Conservation (phyloP, 169 alveolate genomes). For the Plasmodium vinckei region DNA sequence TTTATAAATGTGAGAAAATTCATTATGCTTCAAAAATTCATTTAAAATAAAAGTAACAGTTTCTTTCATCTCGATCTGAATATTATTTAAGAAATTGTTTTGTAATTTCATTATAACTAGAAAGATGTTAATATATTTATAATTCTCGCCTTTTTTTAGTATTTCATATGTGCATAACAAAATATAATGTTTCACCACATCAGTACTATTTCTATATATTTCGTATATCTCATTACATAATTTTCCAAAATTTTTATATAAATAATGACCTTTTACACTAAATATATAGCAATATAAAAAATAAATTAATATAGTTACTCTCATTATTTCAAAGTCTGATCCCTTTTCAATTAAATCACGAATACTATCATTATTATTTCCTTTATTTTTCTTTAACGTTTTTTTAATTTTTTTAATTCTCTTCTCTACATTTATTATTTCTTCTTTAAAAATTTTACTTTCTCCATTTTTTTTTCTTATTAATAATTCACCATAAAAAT, state of each 20-base stretch:
- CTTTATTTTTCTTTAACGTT: not conserved
- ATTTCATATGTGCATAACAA: constrained; percentile 52
- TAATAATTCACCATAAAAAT: constrained; percentile 23
- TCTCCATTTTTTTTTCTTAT: constrained; percentile 41
- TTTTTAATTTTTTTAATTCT: not conserved
- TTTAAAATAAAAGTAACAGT: constrained; percentile 35
- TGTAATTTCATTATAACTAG: constrained; percentile 31
- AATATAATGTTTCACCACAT: constrained; percentile 18
- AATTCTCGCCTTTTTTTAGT: constrained; percentile 34
- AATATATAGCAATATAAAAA: constrained; percentile 20
- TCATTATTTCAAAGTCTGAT: constrained; percentile 30
- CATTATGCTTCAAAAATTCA: constrained; percentile 37
- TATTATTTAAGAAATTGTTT: constrained; percentile 36
- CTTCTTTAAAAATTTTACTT: constrained; percentile 14
- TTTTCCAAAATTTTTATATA: constrained; percentile 10
- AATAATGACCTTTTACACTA: constrained; percentile 20
- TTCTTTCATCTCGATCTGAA: constrained; percentile 14
- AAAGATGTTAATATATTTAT: constrained; percentile 54
- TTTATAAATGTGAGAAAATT: constrained; percentile 30
- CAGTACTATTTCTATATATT: constrained; percentile 22
- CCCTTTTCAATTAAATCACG: not conserved
- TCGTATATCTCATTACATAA: constrained; percentile 48
- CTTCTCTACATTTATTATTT: constrained; percentile 6
- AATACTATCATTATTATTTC: not conserved
- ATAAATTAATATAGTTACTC: constrained; percentile 33